Base-by-base conservation (phyloP, 768 basidiomycete species). In the Tephrocybe sp. region DNA sequence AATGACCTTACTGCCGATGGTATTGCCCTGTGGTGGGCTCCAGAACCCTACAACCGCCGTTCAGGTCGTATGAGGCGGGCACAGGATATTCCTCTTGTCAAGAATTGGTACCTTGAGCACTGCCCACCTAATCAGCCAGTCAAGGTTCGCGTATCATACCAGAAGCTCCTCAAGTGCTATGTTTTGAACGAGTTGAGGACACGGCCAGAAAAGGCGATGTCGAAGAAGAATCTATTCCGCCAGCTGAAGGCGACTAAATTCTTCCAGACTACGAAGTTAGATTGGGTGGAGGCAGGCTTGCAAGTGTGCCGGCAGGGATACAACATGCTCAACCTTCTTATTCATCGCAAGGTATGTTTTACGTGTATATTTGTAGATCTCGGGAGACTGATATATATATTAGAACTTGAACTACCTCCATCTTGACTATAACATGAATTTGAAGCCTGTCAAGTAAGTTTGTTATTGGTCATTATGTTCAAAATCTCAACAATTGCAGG, bases 291-390 rank as follows among this genome's bases (percentile, higher is more conserved):
- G 68, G 97, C 96, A 2, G 97, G 97, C 58, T 71, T 99, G 53
- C 97, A 99, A 69, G 96, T 99, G 45, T 98, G 96, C 74, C 77
- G 97, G 57, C 97, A 99, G 66, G 97, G 97, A 32, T 99, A 97
- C 74, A 99, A 98, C 73, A 99, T 99, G 97, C 75, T 99, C 55
- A 99, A 99, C 69, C 74, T 99, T 25, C 78, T 99, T 53, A 99
- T 99, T 59, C 97, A 99, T 71, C 94, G 97, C 68, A 99, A 99
- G 83, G 88, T 86, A 51, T 37, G 64, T 60, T 18, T 4, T 5
- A 28, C 22, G 26, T 41, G 47, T 22, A n/a, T 39, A 9, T 30
- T 30, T 25, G 3, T 19, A 26, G 12, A 24, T 4, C 16, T 32
- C 26, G 32, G 21, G 31, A 36, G 38, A 47, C 18, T 51, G 5